These are phyloP conservation scores for Moelleriella libera DNA, from an alignment of 2,329 filamentous ascomycete species.

Conservation along the genomic window DNA sequence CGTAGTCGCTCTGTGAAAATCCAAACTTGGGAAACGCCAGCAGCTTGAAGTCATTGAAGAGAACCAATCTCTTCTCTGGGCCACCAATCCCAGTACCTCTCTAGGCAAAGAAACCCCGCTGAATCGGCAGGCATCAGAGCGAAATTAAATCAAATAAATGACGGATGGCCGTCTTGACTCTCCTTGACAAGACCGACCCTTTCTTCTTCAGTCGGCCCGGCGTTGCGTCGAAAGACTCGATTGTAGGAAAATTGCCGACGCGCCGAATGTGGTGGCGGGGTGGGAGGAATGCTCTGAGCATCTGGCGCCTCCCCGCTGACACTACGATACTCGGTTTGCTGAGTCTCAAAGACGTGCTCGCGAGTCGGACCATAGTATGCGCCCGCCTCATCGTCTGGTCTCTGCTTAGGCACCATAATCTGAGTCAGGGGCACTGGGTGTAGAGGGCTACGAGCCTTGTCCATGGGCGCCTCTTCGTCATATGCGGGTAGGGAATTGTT, in stretches of 20 bases:
- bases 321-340: slow-evolving; percentile 33
- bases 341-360: slow-evolving; percentile 31
- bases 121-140: too few species aligned
- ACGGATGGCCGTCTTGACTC: background rate
- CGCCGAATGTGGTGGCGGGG: slow-evolving; percentile 47
- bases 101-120: too few species aligned
- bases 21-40: too few species aligned
- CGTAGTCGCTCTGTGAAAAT: too few species aligned
- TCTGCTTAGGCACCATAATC: slow-evolving; percentile 36
- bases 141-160: background rate
- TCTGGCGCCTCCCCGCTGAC: slow-evolving; percentile 18
- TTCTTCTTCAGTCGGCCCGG: slow-evolving; percentile 65
- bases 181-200: slow-evolving; percentile 69
- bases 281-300: slow-evolving; percentile 33
- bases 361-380: slow-evolving; percentile 23
- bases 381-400: slow-evolving; percentile 25
- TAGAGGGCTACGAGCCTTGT: slow-evolving; percentile 37
- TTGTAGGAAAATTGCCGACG: slow-evolving; percentile 85
- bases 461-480: slow-evolving; percentile 21
- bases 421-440: slow-evolving; percentile 49
- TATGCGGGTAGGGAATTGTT: slow-evolving; percentile 16
- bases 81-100: too few species aligned
- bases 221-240: slow-evolving; percentile 49
- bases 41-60: too few species aligned
- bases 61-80: too few species aligned